A percentile compares a stretch with the other conserved stretches of the same genome.
phyloP scores from a whole-genome alignment of 306 rosid genomes.

The Rosa lucieae region DNA sequence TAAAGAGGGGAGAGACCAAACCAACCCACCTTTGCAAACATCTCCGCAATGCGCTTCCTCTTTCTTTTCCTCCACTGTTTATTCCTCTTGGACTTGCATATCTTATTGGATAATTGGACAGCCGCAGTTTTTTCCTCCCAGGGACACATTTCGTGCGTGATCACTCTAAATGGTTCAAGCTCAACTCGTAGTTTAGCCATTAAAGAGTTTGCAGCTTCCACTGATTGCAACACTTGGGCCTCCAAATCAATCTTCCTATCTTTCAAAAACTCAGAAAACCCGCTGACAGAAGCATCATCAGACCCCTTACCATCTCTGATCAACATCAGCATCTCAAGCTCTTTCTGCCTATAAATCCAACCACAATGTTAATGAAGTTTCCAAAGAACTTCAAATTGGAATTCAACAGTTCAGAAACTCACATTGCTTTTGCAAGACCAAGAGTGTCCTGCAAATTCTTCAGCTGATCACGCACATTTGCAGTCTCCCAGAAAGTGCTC shows the following conservation, averaged over 20 bases:
- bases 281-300: constrained; percentile 21
- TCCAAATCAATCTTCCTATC: constrained; percentile 51
- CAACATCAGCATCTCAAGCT: constrained; percentile 61
- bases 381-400: neutral
- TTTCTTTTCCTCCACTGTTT: constrained; percentile 75
- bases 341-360: constrained; percentile 55
- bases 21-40: constrained; percentile 56
- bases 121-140: constrained; percentile 83
- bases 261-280: constrained; percentile 32
- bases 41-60: constrained; percentile 59
- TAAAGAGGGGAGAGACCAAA: neutral
- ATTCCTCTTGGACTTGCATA: constrained; percentile 59
- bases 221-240: constrained; percentile 55
- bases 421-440: constrained; percentile 65
- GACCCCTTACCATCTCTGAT: constrained; percentile 38
- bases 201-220: constrained; percentile 61
- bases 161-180: constrained; percentile 61
- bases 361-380: neutral
- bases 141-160: constrained; percentile 51
- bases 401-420: constrained; percentile 9
- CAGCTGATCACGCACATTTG: constrained; percentile 48
- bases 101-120: constrained; percentile 46
- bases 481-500: constrained; percentile 60
- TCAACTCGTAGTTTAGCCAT: constrained; percentile 55
- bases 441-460: constrained; percentile 64